Conservation (phyloP, 2,329 filamentous ascomycete species). For the Aspergillus sp. region DNA sequence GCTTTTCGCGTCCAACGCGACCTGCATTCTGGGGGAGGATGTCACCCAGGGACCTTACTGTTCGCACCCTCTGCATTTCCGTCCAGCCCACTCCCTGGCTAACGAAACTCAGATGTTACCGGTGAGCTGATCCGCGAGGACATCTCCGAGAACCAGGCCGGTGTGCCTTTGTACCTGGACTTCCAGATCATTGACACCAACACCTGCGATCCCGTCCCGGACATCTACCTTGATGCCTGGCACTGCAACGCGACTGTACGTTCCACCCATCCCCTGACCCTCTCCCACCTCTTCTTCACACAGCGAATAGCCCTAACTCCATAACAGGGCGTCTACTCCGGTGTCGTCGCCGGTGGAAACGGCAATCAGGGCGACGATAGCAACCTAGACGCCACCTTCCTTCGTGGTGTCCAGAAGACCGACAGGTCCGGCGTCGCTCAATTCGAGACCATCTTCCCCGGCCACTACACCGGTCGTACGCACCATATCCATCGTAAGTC, state of each 20-base stretch:
- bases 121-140: slow-evolving; percentile 42
- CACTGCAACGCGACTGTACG: slow-evolving; percentile 41
- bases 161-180: slow-evolving; percentile 41
- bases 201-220: slow-evolving; percentile 41
- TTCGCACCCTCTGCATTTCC: slow-evolving; percentile 6
- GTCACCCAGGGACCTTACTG: slow-evolving; percentile 57
- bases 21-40: slow-evolving; percentile 55
- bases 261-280: background rate
- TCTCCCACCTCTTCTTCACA: too few species aligned
- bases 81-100: background rate
- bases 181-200: slow-evolving; percentile 42
- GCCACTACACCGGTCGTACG: slow-evolving; percentile 45
- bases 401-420: slow-evolving; percentile 47
- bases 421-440: slow-evolving; percentile 43
- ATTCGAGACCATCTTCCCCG: slow-evolving; percentile 47
- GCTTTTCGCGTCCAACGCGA: slow-evolving; percentile 32
- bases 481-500: slow-evolving; percentile 36
- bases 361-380: slow-evolving; percentile 36
- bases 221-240: slow-evolving; percentile 42
- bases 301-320: background rate
- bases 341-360: slow-evolving; percentile 37
- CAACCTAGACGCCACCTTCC: slow-evolving; percentile 45
- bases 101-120: slow-evolving; percentile 27
- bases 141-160: slow-evolving; percentile 32
- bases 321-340: slow-evolving; percentile 39